phyloP scores from a whole-genome alignment of 805 yeast species.

The Metschnikowia borealis region DNA sequence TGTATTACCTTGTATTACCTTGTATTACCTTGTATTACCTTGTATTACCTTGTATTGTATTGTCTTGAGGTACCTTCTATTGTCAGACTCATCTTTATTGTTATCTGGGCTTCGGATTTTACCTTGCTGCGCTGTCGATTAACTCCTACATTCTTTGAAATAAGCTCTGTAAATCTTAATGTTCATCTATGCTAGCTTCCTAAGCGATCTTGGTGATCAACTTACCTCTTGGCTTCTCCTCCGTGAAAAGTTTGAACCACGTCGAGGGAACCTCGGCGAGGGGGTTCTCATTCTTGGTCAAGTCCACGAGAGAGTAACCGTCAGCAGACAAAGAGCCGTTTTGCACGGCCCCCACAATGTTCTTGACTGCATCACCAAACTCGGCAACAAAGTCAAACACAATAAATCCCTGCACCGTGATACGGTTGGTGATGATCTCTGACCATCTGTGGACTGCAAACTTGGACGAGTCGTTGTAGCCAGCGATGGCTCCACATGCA shows the following conservation, averaged over 20 bases:
- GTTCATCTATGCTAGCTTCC: background rate
- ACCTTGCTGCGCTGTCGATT: too few relatives aligned
- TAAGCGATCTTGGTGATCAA: conserved; percentile 16
- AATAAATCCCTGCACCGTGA: conserved; percentile 52
- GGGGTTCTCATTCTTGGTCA: conserved; percentile 28
- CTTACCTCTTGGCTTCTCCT: conserved; percentile 18
- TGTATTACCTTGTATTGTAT: too few relatives aligned
- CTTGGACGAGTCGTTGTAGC: conserved; percentile 45
- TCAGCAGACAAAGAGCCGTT: conserved; percentile 39
- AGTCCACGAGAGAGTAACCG: conserved; percentile 37
- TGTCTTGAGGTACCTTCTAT: too few relatives aligned
- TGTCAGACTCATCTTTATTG: too few relatives aligned
- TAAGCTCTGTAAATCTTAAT: too few relatives aligned
- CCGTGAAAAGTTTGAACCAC: conserved; percentile 18
- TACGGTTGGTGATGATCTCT: conserved; percentile 46
- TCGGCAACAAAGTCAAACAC: conserved; percentile 40
- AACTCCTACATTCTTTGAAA: too few relatives aligned
- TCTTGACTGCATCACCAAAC: conserved; percentile 35
- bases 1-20: too few relatives aligned
- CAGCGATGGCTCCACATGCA: conserved; percentile 64
- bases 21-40: too few relatives aligned
- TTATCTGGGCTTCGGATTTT: too few relatives aligned
- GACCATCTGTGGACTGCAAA: conserved; percentile 38
- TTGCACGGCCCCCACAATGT: conserved; percentile 33
- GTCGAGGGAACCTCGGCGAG: conserved; percentile 14